phyloP scores from a whole-genome alignment of 2,329 filamentous ascomycete species.

The Nothophoma quercina region DNA sequence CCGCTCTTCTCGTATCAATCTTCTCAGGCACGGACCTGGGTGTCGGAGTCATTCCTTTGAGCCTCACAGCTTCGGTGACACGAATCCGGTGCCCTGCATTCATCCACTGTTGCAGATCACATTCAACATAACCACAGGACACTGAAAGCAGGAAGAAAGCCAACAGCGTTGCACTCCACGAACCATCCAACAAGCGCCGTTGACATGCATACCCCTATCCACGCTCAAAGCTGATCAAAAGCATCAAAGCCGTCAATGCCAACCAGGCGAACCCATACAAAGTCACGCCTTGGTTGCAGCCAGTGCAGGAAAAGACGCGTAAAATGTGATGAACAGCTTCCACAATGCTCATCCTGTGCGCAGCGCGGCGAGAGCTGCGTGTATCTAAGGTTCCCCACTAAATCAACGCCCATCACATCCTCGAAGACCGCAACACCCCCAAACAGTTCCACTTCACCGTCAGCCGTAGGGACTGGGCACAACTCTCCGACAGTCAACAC shows the following conservation, averaged over 20 bases:
- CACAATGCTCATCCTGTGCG: slow-evolving; percentile 15
- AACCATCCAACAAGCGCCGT: not conserved
- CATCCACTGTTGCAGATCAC: not conserved
- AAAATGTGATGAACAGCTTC: slow-evolving; percentile 21
- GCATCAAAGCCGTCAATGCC: slow-evolving; percentile 14
- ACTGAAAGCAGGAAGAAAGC: not conserved
- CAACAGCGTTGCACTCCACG: not conserved
- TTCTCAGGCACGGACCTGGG: too few species aligned
- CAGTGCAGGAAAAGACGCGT: slow-evolving; percentile 23
- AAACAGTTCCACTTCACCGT: not conserved
- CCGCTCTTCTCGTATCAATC: not conserved
- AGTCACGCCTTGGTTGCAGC: slow-evolving; percentile 24
- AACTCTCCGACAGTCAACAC: not conserved
- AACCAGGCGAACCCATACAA: slow-evolving; percentile 18
- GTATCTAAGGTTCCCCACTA: slow-evolving; percentile 12
- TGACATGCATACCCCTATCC: not conserved
- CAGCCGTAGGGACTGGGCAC: not conserved
- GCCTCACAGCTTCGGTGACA: not conserved
- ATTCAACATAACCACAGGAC: not conserved
- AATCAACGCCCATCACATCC: slow-evolving; percentile 1
- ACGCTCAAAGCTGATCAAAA: not conserved
- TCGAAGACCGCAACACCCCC: not conserved
- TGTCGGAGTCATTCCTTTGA: too few species aligned
- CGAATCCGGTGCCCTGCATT: not conserved
- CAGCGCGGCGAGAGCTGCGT: slow-evolving; percentile 16